A percentile compares a stretch with the other conserved stretches of the same genome.
Evolutionary conservation across 2,329 filamentous ascomycete species (phyloP).

Genomic region (Ilyonectria mors-panacis): DNA sequence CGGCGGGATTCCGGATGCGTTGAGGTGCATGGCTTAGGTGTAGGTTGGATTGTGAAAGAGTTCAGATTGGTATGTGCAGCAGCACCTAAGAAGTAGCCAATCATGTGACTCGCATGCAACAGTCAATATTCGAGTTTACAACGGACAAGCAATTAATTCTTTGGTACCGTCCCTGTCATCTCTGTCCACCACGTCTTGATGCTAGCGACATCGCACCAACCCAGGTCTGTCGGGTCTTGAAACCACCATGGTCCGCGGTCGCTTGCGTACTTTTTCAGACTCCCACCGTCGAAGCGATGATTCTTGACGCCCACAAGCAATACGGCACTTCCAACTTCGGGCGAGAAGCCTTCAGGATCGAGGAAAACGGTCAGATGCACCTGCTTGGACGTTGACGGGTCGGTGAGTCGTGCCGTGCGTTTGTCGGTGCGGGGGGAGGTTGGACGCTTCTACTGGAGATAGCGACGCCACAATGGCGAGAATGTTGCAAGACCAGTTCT

Average conservation of each 20-base stretch:
- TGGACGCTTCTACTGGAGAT: conserved; percentile 63
- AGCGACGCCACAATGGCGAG: conserved; percentile 66
- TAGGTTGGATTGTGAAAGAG: not conserved
- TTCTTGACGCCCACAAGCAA: conserved; percentile 71
- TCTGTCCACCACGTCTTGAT: conserved; percentile 63
- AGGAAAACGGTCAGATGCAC: conserved; percentile 70
- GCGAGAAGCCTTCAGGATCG: conserved; percentile 64
- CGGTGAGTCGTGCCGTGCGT: conserved; percentile 65
- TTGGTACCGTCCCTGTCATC: conserved; percentile 33
- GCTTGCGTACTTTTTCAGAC: conserved; percentile 62
- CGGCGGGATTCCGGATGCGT: not conserved
- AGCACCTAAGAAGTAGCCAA: not conserved
- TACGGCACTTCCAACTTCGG: conserved; percentile 64
- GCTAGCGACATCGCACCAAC: conserved; percentile 65
- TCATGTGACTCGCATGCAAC: conserved; percentile 1
- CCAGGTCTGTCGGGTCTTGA: conserved; percentile 61
- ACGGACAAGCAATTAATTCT: not conserved
- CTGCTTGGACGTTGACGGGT: conserved; percentile 67
- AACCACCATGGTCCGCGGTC: conserved; percentile 66
- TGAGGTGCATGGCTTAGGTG: not conserved
- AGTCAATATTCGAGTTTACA: not conserved
- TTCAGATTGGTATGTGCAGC: not conserved
- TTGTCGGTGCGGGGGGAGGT: conserved; percentile 65
- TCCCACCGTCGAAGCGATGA: conserved; percentile 66
- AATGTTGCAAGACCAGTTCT: conserved; percentile 72